Conservation (phyloP, 1,139 yeast genomes). For the Blastobotrys malaysiensis region DNA sequence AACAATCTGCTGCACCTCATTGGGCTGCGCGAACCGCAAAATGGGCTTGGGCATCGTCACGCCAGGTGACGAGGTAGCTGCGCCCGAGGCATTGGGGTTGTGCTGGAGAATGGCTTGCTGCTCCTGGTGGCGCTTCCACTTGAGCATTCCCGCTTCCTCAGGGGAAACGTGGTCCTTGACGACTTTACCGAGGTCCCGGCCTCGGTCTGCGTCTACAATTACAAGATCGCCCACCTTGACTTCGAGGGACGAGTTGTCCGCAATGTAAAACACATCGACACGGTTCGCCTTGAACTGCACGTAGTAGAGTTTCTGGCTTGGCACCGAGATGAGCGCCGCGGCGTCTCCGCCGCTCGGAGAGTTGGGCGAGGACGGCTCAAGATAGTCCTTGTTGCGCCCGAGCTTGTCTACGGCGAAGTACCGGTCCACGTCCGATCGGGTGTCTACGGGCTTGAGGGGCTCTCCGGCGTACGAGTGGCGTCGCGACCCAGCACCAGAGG, state of each 20-base stretch:
- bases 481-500: conserved; percentile 16
- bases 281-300: conserved; percentile 87
- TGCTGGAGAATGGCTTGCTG: conserved; percentile 56
- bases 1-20: conserved; percentile 55
- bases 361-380: conserved; percentile 8
- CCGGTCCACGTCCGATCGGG: conserved; percentile 15
- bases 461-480: conserved; percentile 28
- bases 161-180: conserved; percentile 59
- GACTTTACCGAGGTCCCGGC: conserved; percentile 82
- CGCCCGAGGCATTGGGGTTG: conserved; percentile 18
- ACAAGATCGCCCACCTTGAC: conserved; percentile 72
- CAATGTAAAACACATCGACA: conserved; percentile 72
- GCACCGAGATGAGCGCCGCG: conserved; percentile 21
- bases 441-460: conserved; percentile 7
- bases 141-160: conserved; percentile 76
- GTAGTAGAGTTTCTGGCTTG: conserved; percentile 45
- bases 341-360: conserved; percentile 6
- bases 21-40: conserved; percentile 57
- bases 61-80: conserved; percentile 33
- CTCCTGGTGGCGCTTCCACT: conserved; percentile 73
- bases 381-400: conserved; percentile 20
- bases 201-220: conserved; percentile 96
- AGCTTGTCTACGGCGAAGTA: conserved; percentile 24
- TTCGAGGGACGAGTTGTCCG: conserved; percentile 45
- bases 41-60: conserved; percentile 65